Evolutionary conservation across 345 rosid species (phyloP).

Genomic region (Adansonia digitata): DNA sequence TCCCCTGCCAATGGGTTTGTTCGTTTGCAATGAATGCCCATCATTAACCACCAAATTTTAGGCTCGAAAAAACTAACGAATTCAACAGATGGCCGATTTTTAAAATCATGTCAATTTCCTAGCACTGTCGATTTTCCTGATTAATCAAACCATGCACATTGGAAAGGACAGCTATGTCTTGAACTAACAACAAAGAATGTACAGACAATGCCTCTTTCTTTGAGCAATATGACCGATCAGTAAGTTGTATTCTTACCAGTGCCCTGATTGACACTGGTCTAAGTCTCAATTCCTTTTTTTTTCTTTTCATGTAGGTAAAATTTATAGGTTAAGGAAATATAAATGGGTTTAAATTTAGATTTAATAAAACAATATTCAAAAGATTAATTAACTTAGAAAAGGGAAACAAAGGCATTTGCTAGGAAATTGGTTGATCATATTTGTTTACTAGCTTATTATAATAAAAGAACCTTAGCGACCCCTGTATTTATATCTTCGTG

Average conservation of each 20-base stretch:
- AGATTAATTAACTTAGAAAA: background rate
- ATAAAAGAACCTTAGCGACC: background rate
- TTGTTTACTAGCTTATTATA: background rate
- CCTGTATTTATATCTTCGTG: background rate
- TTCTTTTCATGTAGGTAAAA: background rate
- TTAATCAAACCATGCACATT: background rate
- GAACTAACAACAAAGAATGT: background rate
- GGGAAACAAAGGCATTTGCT: background rate
- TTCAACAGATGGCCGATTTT: background rate
- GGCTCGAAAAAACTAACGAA: background rate
- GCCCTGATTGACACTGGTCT: background rate
- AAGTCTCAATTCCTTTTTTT: background rate
- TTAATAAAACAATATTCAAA: background rate
- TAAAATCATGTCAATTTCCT: background rate
- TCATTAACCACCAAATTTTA: background rate
- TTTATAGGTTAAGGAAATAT: background rate
- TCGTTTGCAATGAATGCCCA: background rate
- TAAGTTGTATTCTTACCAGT: background rate
- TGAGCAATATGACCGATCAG: background rate
- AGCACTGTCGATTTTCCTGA: background rate
- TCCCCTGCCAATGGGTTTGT: background rate
- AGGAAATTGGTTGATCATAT: background rate
- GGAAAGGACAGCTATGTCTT: background rate
- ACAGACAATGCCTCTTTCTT: background rate
- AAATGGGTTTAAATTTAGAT: background rate